These are phyloP conservation scores for Ophiostoma triangulosporum DNA, from an alignment of 2,329 filamentous ascomycete genomes.

Conservation along the genomic window DNA sequence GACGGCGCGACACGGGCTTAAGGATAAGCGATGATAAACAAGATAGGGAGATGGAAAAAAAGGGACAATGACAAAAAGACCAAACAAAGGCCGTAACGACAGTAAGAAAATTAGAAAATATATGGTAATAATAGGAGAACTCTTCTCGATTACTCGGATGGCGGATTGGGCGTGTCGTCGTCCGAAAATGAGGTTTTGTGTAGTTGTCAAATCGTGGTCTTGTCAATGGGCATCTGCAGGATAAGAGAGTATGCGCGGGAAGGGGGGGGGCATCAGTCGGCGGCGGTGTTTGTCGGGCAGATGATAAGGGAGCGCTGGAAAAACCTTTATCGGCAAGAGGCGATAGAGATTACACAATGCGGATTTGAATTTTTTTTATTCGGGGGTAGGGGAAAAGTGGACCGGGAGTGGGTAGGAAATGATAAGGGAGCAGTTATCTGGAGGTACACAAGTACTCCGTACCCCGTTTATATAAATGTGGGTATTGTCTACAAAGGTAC, in stretches of 20 bases:
- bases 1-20: not conserved
- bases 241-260: slow-evolving; percentile 3
- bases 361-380: slow-evolving; percentile 10
- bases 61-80: not conserved
- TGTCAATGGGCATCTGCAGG: slow-evolving; percentile 8
- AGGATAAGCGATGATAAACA: not conserved
- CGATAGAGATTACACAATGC: slow-evolving; percentile 16
- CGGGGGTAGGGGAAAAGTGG: slow-evolving; percentile 10
- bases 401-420: slow-evolving; percentile 7
- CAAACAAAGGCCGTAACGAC: not conserved
- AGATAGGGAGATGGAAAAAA: not conserved
- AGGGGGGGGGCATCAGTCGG: slow-evolving; percentile 4
- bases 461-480: no score
- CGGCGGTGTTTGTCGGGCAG: slow-evolving; percentile 10
- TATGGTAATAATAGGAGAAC: not conserved
- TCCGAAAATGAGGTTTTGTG: not conserved
- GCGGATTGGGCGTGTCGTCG: not conserved
- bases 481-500: slow-evolving; percentile 1
- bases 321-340: slow-evolving; percentile 15
- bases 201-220: not conserved
- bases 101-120: not conserved
- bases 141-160: not conserved
- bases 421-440: slow-evolving; percentile 12
- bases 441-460: not conserved
- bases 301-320: slow-evolving; percentile 15